Conservation (phyloP, 1,284 basidiomycete species). For the Xerocomus cyaneibrunnescens region DNA sequence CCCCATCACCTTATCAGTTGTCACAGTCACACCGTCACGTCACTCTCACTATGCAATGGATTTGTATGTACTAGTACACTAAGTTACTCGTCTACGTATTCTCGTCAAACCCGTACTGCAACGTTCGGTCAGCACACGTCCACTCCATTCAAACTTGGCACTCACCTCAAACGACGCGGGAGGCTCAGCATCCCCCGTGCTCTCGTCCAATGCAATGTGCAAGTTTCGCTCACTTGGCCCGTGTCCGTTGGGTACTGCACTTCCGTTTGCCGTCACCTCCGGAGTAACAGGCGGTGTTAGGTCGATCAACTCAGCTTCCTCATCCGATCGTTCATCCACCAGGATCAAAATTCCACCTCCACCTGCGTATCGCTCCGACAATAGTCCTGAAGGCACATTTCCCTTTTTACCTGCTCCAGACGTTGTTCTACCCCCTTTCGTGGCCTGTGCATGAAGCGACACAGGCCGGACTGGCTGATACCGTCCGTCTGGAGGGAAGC, state of each 20-base stretch:
- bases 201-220: slow-evolving; percentile 69
- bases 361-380: slow-evolving; percentile 63
- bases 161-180: slow-evolving; percentile 80
- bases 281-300: slow-evolving; percentile 46
- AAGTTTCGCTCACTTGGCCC: slow-evolving; percentile 33
- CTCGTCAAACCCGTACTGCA: slow-evolving; percentile 24
- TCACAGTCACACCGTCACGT: slow-evolving; percentile 25
- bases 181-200: slow-evolving; percentile 70
- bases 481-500: slow-evolving; percentile 75
- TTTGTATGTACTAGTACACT: neutral
- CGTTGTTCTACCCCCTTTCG: slow-evolving; percentile 40
- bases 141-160: slow-evolving; percentile 53
- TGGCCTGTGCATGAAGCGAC: slow-evolving; percentile 46
- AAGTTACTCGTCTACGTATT: neutral
- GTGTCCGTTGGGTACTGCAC: slow-evolving; percentile 24
- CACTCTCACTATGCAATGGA: neutral
- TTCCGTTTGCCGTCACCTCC: slow-evolving; percentile 30
- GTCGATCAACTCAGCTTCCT: slow-evolving; percentile 74
- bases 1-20: slow-evolving; percentile 32
- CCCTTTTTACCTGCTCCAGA: slow-evolving; percentile 30
- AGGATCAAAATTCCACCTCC: slow-evolving; percentile 86
- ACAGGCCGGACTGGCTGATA: slow-evolving; percentile 92
- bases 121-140: slow-evolving; percentile 5
- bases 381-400: slow-evolving; percentile 22
- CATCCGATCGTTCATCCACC: slow-evolving; percentile 63